A percentile compares a stretch with the other conserved stretches of the same genome.
Evolutionary conservation across 2,329 filamentous ascomycete species (phyloP).

Genomic region (Colletotrichum tanaceti): DNA sequence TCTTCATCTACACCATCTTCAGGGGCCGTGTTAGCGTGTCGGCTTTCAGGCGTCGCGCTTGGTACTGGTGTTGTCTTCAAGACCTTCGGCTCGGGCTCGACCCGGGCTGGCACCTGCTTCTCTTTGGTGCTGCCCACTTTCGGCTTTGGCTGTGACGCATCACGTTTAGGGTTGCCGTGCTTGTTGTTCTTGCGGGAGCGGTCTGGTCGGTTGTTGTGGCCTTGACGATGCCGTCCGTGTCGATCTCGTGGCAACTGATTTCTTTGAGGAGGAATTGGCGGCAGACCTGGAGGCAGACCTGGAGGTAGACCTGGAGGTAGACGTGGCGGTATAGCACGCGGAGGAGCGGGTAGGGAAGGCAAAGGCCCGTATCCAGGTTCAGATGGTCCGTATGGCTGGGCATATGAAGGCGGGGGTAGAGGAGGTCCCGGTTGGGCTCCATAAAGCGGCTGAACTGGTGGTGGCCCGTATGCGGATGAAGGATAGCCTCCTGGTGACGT

Average conservation of each 20-base stretch:
- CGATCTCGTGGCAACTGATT: constrained; percentile 50
- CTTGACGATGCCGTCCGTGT: constrained; percentile 48
- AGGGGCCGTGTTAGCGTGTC: not conserved
- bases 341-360: constrained; percentile 17
- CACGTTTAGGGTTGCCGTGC: constrained; percentile 43
- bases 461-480: not conserved
- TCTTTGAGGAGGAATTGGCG: constrained; percentile 34
- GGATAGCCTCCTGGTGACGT: constrained; percentile 17
- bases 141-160: constrained; percentile 20
- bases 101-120: not conserved
- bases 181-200: constrained; percentile 43
- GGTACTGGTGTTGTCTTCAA: constrained; percentile 2
- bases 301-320: constrained; percentile 22
- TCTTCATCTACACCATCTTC: constrained; percentile 40
- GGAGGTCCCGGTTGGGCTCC: constrained; percentile 10
- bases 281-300: constrained; percentile 24
- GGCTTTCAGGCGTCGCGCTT: constrained; percentile 21
- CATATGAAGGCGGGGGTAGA: constrained; percentile 14
- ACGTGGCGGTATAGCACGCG: constrained; percentile 7
- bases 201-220: constrained; percentile 46
- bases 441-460: constrained; percentile 14
- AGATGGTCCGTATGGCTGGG: constrained; percentile 16
- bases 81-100: constrained; percentile 14
- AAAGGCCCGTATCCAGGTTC: constrained; percentile 23
- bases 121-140: constrained; percentile 22